phyloP scores from a whole-genome alignment of 2,329 filamentous ascomycete genomes.

The Neurospora sp. region DNA sequence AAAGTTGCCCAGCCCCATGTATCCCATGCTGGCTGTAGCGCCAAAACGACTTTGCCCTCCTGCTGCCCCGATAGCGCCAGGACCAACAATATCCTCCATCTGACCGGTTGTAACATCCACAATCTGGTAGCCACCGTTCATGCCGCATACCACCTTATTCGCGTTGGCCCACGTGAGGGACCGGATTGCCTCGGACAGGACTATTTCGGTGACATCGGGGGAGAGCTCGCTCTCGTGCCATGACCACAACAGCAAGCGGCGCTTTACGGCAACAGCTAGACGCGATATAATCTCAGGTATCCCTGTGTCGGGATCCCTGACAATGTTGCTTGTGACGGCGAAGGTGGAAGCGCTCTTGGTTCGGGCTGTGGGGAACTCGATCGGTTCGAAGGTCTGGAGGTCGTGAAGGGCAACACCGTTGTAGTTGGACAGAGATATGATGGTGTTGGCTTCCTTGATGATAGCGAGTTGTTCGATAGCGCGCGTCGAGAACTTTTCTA shows the following conservation, averaged over 20 bases:
- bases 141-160: slow-evolving; percentile 76
- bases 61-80: slow-evolving; percentile 57
- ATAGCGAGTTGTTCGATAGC: slow-evolving; percentile 89
- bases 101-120: slow-evolving; percentile 71
- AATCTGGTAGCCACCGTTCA: slow-evolving; percentile 85
- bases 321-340: slow-evolving; percentile 89
- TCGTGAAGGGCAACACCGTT: slow-evolving; percentile 77
- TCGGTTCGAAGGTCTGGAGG: slow-evolving; percentile 69
- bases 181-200: slow-evolving; percentile 72
- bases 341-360: slow-evolving; percentile 87
- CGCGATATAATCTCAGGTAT: slow-evolving; percentile 90
- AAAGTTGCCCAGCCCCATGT: slow-evolving; percentile 88
- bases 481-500: slow-evolving; percentile 86
- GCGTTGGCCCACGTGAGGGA: slow-evolving; percentile 86
- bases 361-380: slow-evolving; percentile 64
- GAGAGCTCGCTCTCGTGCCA: slow-evolving; percentile 92
- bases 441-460: slow-evolving; percentile 86
- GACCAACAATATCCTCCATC: slow-evolving; percentile 68
- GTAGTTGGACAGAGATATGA: slow-evolving; percentile 85
- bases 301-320: slow-evolving; percentile 75
- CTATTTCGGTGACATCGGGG: slow-evolving; percentile 63
- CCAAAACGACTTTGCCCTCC: slow-evolving; percentile 63
- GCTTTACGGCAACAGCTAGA: slow-evolving; percentile 85
- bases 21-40: slow-evolving; percentile 82
- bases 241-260: slow-evolving; percentile 80